phyloP scores from a whole-genome alignment of 2,329 filamentous ascomycete species.

The Emergomyces orientalis region DNA sequence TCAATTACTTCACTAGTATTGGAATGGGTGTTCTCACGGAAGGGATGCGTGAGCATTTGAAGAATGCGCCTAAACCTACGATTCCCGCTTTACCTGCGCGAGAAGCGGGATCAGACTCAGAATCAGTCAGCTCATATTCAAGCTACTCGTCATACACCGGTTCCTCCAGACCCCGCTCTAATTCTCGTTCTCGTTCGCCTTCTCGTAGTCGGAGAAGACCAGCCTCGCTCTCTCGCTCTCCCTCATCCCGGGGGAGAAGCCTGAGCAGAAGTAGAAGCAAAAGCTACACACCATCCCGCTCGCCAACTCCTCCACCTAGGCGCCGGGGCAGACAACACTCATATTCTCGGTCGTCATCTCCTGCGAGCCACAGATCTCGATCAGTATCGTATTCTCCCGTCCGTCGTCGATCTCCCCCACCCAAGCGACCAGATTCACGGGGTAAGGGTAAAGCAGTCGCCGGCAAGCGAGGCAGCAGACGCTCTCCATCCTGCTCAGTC shows the following conservation, averaged over 20 bases:
- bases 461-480: constrained; percentile 15
- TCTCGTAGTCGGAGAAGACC: constrained; percentile 24
- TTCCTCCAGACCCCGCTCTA: constrained; percentile 33
- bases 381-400: constrained; percentile 26
- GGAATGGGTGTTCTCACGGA: constrained; percentile 93
- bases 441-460: constrained; percentile 20
- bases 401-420: constrained; percentile 11
- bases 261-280: constrained; percentile 23
- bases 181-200: constrained; percentile 38
- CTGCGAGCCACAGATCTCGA: constrained; percentile 15
- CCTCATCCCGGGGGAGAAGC: constrained; percentile 24
- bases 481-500: constrained; percentile 27
- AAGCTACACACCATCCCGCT: constrained; percentile 31
- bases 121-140: constrained; percentile 56
- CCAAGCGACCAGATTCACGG: constrained; percentile 15
- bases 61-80: constrained; percentile 79
- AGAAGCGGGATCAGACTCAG: constrained; percentile 53
- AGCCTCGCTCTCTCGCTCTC: constrained; percentile 28
- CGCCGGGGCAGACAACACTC: constrained; percentile 22
- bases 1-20: constrained; percentile 99
- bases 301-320: constrained; percentile 24
- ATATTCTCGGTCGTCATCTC: constrained; percentile 28
- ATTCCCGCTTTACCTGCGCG: constrained; percentile 54
- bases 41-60: constrained; percentile 82
- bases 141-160: constrained; percentile 64